Base-by-base conservation (phyloP, 306 rosid species). In the Abrus precatorius region DNA sequence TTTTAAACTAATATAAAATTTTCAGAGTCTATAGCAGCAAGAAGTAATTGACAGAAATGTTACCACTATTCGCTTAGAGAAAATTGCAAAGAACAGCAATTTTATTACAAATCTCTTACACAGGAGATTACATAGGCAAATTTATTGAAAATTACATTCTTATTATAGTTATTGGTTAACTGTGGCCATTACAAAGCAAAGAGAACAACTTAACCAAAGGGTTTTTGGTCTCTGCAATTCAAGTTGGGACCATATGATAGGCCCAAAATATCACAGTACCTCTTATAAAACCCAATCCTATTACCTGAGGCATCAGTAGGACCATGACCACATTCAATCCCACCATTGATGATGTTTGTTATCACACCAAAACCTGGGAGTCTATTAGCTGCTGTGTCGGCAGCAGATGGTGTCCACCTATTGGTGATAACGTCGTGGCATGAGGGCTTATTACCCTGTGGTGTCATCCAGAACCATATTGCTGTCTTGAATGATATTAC, bases 391-490 rank as follows among this genome's bases (percentile, higher is more conserved):
- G 76, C 7, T 10, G 0, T 5, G 62, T 91, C 95, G 1, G 85
- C 84, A 0, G 9, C 64, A 0, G 90, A 84, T 0, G 91, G 91
- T 1, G 45, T 79, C 95, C 95, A 91, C 27, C 0, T 49, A 1
- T 83, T 78, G 0, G 80, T 80, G 55, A 91, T 87, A 9, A 89
- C 93, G 40, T 89, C 62, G 5, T 91, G 95, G 71, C 90, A 43
- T 1, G 93, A 91, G 0, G 95, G 95, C 81, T 91, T 91, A 4
- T 86, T 86, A n/a, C 84, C 84, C 8, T 89, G 92, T 14, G 92
- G 67, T 2, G 90, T 89, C 91, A 89, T 87, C 91, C 95, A 91
- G 14, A 91, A 91, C 95, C 92, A 91, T 5, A 91, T 4, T 0
- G 92, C 92, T 3, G 92, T 77, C 82, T 84, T 91, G 85, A 91